These are phyloP conservation scores for Collariella sp. DNA, from an alignment of 495 filamentous ascomycete species.

Conservation along the genomic window DNA sequence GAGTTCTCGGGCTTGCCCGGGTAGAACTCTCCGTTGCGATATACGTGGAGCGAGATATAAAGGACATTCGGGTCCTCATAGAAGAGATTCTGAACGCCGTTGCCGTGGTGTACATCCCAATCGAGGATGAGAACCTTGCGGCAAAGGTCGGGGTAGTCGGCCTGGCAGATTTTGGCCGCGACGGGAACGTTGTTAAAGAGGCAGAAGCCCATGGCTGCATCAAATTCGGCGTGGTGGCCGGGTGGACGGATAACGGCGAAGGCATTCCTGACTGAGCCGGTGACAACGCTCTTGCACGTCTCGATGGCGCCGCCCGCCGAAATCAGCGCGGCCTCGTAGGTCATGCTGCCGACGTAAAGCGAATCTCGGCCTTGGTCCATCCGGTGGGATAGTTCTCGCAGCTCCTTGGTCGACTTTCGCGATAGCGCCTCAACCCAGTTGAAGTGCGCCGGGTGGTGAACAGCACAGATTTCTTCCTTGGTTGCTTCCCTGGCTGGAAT, in stretches of 20 bases:
- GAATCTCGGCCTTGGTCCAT: conserved; percentile 66
- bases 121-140: conserved; percentile 89
- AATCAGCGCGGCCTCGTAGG: conserved; percentile 68
- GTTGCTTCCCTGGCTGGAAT: conserved; percentile 70
- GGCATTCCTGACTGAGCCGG: conserved; percentile 76
- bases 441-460: conserved; percentile 68
- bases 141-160: conserved; percentile 63
- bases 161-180: conserved; percentile 73
- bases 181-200: conserved; percentile 96
- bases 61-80: conserved; percentile 91
- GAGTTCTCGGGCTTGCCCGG: conserved; percentile 58
- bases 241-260: conserved; percentile 92
- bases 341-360: conserved; percentile 78
- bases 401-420: conserved; percentile 44
- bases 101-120: conserved; percentile 85
- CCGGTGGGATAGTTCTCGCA: conserved; percentile 47
- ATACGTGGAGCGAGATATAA: conserved; percentile 95
- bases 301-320: conserved; percentile 95
- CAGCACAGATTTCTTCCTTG: conserved; percentile 63
- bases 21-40: conserved; percentile 75
- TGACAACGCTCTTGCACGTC: conserved; percentile 75
- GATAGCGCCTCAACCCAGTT: conserved; percentile 62
- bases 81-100: conserved; percentile 94
- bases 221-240: conserved; percentile 85
- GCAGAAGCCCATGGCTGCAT: conserved; percentile 86